phyloP scores from a whole-genome alignment of 306 rosid species.

The Acacia acuminata region DNA sequence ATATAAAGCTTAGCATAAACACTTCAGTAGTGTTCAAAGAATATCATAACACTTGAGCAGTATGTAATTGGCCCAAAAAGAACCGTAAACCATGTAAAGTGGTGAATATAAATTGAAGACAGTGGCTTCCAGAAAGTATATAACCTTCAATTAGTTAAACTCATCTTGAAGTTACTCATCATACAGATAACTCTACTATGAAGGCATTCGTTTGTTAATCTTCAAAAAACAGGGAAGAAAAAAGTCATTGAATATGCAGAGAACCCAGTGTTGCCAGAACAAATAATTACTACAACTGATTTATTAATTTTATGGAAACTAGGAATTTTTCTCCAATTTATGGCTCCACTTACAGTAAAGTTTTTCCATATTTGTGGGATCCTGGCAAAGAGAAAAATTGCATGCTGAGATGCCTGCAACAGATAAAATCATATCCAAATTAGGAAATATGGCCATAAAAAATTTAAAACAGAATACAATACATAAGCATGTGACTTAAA shows the following conservation, averaged over 20 bases:
- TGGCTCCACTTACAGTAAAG: slow-evolving; percentile 76
- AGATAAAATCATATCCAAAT: slow-evolving; percentile 34
- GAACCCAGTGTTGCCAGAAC: slow-evolving; percentile 13
- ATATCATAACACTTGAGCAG: slow-evolving; percentile 8
- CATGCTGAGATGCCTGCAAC: slow-evolving; percentile 93
- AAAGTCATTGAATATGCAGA: not conserved
- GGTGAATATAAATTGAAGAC: slow-evolving; percentile 4
- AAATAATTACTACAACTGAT: slow-evolving; percentile 19
- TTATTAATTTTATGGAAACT: slow-evolving; percentile 8
- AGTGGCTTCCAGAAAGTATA: slow-evolving; percentile 5
- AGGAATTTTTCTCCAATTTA: slow-evolving; percentile 9
- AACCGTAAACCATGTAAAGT: slow-evolving; percentile 4
- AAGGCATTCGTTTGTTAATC: slow-evolving; percentile 19
- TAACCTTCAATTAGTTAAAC: slow-evolving; percentile 17
- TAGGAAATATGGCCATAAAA: slow-evolving; percentile 26
- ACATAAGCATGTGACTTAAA: not conserved
- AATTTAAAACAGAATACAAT: slow-evolving; percentile 8
- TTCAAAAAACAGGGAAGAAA: not conserved
- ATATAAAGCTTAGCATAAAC: slow-evolving; percentile 26
- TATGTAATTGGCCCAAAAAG: slow-evolving; percentile 20
- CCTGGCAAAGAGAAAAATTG: slow-evolving; percentile 85
- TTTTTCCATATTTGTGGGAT: slow-evolving; percentile 95
- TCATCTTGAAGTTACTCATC: slow-evolving; percentile 8
- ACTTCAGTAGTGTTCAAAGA: slow-evolving; percentile 14
- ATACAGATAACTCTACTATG: not conserved